A percentile compares a stretch with the other conserved stretches of the same genome.
These are phyloP conservation scores for Trametes gibbosa DNA, from an alignment of 768 basidiomycete species.

Conservation along the genomic window DNA sequence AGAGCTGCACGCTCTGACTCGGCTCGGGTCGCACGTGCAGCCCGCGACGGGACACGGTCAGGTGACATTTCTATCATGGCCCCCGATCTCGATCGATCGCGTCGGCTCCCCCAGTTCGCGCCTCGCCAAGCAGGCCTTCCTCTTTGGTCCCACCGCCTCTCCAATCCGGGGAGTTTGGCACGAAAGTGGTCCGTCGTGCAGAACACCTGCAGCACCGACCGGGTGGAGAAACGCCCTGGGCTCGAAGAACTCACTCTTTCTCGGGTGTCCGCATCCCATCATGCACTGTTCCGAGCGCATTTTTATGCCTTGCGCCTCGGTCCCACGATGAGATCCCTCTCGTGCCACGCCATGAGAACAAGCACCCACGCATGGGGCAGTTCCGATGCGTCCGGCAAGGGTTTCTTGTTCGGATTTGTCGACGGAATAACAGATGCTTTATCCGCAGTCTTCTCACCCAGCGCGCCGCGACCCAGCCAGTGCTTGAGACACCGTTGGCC, in stretches of 20 bases:
- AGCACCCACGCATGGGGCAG: not conserved
- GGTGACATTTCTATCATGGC: not conserved
- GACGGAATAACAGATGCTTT: not conserved
- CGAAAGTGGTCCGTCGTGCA: not conserved
- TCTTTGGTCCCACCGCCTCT: not conserved
- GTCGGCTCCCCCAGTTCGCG: not conserved
- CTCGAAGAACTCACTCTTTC: not conserved
- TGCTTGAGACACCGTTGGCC: not conserved
- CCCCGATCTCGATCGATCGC: slow-evolving; percentile 18
- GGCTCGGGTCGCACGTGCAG: slow-evolving; percentile 12
- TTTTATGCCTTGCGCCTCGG: not conserved
- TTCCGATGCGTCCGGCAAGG: slow-evolving; percentile 2
- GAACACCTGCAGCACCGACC: too few relatives aligned
- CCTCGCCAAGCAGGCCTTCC: not conserved
- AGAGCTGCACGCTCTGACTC: slow-evolving; percentile 9
- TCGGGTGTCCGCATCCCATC: not conserved
- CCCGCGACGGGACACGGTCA: slow-evolving; percentile 13
- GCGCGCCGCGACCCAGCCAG: not conserved
- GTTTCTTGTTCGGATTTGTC: not conserved
- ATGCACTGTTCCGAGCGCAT: slow-evolving; percentile 1
- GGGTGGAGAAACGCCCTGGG: too few relatives aligned
- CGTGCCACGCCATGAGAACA: slow-evolving; percentile 3
- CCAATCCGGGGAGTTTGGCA: not conserved
- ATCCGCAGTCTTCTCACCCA: not conserved
- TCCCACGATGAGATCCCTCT: slow-evolving; percentile 4